A percentile compares a stretch with the other conserved stretches of the same genome.
Conservation (phyloP, 495 filamentous ascomycete species). For the Penicillium herquei region DNA sequence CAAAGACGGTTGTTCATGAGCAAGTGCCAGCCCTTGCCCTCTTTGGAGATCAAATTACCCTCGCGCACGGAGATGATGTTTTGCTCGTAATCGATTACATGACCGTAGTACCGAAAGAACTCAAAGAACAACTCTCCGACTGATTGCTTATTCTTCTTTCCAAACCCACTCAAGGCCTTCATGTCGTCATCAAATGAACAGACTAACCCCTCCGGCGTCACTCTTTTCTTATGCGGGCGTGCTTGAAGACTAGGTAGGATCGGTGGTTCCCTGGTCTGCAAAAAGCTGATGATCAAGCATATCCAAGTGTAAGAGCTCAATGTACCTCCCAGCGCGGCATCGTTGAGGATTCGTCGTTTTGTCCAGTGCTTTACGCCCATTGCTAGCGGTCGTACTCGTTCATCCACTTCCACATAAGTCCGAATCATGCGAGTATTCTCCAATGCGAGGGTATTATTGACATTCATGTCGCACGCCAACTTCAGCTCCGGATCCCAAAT, state of each 20-base stretch:
- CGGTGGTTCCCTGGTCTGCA: slow-evolving; percentile 85
- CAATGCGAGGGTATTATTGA: slow-evolving; percentile 91
- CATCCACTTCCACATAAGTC: slow-evolving; percentile 92
- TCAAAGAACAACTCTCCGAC: slow-evolving; percentile 82
- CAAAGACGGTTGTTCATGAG: slow-evolving; percentile 79
- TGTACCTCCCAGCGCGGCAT: slow-evolving; percentile 91
- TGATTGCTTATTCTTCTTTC: slow-evolving; percentile 76
- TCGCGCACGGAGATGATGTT: slow-evolving; percentile 83
- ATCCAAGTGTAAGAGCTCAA: slow-evolving; percentile 99
- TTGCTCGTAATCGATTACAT: slow-evolving; percentile 88
- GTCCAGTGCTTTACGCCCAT: slow-evolving; percentile 99
- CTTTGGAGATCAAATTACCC: slow-evolving; percentile 77
- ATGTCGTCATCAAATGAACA: slow-evolving; percentile 86
- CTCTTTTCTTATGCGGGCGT: slow-evolving; percentile 59
- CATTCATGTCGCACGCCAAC: slow-evolving; percentile 96
- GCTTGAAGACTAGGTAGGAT: slow-evolving; percentile 86
- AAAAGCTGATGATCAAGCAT: slow-evolving; percentile 95
- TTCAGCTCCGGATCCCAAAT: slow-evolving; percentile 94
- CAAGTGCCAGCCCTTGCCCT: slow-evolving; percentile 81
- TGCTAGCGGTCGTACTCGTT: slow-evolving; percentile 83
- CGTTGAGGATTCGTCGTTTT: slow-evolving; percentile 85
- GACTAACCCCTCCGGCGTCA: slow-evolving; percentile 58
- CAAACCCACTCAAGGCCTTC: slow-evolving; percentile 67
- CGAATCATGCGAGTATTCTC: slow-evolving; percentile 99
- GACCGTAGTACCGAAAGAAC: slow-evolving; percentile 92